These are phyloP conservation scores for Leccinum fibrillosum DNA, from an alignment of 768 basidiomycete genomes.

Conservation along the genomic window DNA sequence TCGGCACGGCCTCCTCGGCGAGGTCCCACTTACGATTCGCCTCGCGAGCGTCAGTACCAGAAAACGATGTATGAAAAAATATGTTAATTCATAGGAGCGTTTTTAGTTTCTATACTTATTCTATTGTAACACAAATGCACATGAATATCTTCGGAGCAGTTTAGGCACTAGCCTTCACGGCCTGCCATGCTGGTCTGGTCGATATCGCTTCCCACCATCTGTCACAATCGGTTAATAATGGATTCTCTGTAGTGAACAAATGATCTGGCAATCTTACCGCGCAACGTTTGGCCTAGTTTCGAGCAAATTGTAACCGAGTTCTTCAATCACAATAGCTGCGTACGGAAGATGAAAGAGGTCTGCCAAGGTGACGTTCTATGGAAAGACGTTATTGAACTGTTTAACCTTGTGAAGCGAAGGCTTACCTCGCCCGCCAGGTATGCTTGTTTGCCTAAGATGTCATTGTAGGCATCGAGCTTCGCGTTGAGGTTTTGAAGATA, in stretches of 20 bases:
- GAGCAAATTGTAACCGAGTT: conserved; percentile 19
- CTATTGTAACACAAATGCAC: neutral
- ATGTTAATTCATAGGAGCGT: neutral
- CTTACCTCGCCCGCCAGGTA: conserved; percentile 58
- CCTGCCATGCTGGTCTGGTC: conserved; percentile 45
- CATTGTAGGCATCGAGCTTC: conserved; percentile 51
- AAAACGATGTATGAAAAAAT: neutral
- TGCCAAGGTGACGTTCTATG: conserved; percentile 41
- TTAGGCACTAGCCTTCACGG: conserved; percentile 38
- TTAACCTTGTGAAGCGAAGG: neutral
- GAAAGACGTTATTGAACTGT: neutral
- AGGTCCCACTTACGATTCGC: too few relatives aligned
- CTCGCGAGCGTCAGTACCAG: too few relatives aligned
- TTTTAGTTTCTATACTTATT: neutral
- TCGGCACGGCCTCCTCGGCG: too few relatives aligned
- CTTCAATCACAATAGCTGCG: conserved; percentile 29
- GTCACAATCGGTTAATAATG: neutral
- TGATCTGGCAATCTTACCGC: conserved; percentile 14
- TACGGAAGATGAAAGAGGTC: conserved; percentile 46
- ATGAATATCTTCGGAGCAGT: neutral
- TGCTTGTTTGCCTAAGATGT: conserved; percentile 47
- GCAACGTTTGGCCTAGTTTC: conserved; percentile 24
- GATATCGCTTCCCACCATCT: conserved; percentile 55
- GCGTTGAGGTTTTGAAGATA: conserved; percentile 26
- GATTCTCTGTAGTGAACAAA: neutral